These are phyloP conservation scores for Elsinoe fawcettii DNA, from an alignment of 2,329 filamentous ascomycete species.

Conservation along the genomic window DNA sequence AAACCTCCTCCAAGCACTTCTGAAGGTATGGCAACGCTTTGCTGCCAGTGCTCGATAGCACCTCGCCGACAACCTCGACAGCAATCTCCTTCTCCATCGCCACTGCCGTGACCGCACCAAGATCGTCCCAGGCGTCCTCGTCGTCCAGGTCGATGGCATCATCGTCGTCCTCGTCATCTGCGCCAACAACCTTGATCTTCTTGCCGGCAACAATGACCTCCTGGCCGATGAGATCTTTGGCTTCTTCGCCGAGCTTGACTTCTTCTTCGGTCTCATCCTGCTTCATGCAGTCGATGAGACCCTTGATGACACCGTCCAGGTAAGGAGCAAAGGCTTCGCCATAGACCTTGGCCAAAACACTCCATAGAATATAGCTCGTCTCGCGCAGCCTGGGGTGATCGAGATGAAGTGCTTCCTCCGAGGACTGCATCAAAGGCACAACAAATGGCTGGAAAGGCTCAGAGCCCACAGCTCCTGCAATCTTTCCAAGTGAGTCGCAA, in stretches of 20 bases:
- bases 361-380: slow-evolving; percentile 96
- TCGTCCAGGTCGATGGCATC: slow-evolving; percentile 60
- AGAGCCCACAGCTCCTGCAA: slow-evolving; percentile 78
- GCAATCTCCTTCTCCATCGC: slow-evolving; percentile 97
- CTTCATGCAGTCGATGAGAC: slow-evolving; percentile 76
- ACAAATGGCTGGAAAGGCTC: slow-evolving; percentile 87
- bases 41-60: slow-evolving; percentile 77
- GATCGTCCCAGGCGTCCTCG: slow-evolving; percentile 75
- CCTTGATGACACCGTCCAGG: slow-evolving; percentile 68
- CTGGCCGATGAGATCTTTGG: slow-evolving; percentile 64
- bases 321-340: slow-evolving; percentile 74
- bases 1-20: slow-evolving; percentile 73
- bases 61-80: slow-evolving; percentile 86
- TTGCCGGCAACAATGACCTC: slow-evolving; percentile 73
- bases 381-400: slow-evolving; percentile 88
- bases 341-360: slow-evolving; percentile 88
- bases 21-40: slow-evolving; percentile 79
- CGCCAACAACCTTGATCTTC: slow-evolving; percentile 71
- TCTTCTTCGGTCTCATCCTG: slow-evolving; percentile 80
- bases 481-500: slow-evolving; percentile 87
- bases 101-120: slow-evolving; percentile 77
- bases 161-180: slow-evolving; percentile 52
- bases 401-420: slow-evolving; percentile 80
- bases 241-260: slow-evolving; percentile 65
- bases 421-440: slow-evolving; percentile 79